phyloP scores from a whole-genome alignment of 495 filamentous ascomycete genomes.

The Chlorociboria aeruginascens region DNA sequence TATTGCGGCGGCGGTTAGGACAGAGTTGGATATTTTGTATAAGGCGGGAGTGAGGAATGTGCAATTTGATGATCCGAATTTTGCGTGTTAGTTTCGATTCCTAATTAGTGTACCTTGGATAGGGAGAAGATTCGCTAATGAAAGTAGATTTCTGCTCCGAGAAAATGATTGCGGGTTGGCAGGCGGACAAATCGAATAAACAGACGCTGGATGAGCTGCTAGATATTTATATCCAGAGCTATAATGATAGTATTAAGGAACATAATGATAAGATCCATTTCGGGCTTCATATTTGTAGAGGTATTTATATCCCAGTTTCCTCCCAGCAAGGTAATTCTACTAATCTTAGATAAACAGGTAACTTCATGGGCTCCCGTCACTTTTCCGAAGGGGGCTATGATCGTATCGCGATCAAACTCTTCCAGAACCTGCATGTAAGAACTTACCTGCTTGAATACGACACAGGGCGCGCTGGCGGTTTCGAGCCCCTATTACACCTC shows the following conservation, averaged over 20 bases:
- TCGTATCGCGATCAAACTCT: conserved; percentile 66
- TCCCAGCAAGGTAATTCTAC: too few relatives aligned
- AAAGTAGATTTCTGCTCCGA: conserved; percentile 62
- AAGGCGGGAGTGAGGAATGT: conserved; percentile 58
- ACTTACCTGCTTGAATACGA: conserved; percentile 83
- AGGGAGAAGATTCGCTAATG: background rate
- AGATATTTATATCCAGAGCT: conserved; percentile 62
- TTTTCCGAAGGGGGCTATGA: conserved; percentile 77
- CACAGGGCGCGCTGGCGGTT: conserved; percentile 60
- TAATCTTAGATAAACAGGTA: conserved; percentile 17
- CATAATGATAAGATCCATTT: conserved; percentile 57
- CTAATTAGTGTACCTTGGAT: background rate
- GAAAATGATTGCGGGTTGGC: conserved; percentile 63
- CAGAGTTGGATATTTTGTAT: conserved; percentile 55
- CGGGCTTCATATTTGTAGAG: conserved; percentile 69
- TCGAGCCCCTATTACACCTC: conserved; percentile 63
- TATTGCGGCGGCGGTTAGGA: conserved; percentile 61
- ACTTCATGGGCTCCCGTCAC: conserved; percentile 66
- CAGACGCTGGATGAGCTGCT: conserved; percentile 53
- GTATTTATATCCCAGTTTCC: conserved; percentile 38
- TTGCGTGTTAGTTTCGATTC: conserved; percentile 47
- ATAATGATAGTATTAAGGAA: conserved; percentile 59
- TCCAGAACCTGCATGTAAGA: conserved; percentile 60
- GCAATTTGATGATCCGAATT: conserved; percentile 66
- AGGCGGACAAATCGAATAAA: conserved; percentile 33